Evolutionary conservation across 2,329 filamentous ascomycete species (phyloP), one percentile per base, ranked within the genome.

Genomic region (Capronia coronata): DNA sequence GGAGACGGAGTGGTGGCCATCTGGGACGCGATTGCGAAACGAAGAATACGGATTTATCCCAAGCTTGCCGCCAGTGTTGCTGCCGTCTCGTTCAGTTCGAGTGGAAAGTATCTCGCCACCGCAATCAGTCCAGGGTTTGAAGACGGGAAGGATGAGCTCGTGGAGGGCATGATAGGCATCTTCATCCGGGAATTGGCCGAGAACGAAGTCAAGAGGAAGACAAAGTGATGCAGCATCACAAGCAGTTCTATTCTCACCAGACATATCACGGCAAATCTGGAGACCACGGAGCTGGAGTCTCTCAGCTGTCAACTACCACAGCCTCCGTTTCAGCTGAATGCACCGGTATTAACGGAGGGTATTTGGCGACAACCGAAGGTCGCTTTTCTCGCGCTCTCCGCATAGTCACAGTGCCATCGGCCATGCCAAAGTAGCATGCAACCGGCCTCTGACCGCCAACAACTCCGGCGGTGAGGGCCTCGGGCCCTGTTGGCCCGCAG

Each of bases 341-440:
- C 29, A 57, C 49, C 7, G 55, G 55, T 40, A 53, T 46, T 22
- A 61, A 48, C 16, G 50, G 58, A 13, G 58, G 57, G 51, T 61
- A 61, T 43, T 39, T 39, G 9, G 48, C 48, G 19, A 61, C 50
- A 22, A 61, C 39, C 9, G 55, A 58, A 43, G 55, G 41, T 18
- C 50, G 53, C 51, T 60, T 62, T 43, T 63, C 59, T 27, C 62
- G 64, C 13, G 72, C 72, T 52, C 64, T 67, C 56, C 74, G 65
- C 41, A 83, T 72, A 61, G 82, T 71, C 11, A 86, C 83, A 9
- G 73, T 75, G 2, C 86, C 86, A 63, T 87, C 86, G 38, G 84
- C 79, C 80, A 93, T 86, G 29, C 93, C 93, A 69, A 97, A 98
- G 71, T 97, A 98, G 19, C 88, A 90, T 22, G 89, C 89, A 10